Evolutionary conservation across 2,329 filamentous ascomycete genomes (phyloP), one percentile per base, ranked within the genome.

Genomic region (Clarireedia paspali): DNA sequence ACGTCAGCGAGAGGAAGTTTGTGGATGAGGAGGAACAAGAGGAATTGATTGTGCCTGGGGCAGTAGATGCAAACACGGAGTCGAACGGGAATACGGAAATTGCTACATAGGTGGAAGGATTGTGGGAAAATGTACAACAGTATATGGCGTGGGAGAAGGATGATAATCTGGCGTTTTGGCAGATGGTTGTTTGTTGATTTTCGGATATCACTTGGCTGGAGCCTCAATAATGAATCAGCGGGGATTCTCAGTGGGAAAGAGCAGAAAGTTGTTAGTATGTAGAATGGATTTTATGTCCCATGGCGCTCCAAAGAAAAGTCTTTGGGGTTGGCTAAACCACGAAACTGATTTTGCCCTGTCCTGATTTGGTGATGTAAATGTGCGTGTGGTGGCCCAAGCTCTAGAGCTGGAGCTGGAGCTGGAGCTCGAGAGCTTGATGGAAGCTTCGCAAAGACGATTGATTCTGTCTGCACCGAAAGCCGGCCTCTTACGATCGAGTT

Each of bases 1-100:
- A 95, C 70, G 84, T 95, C 50, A 95, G 90, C 67, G 89, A 96
- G 71, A 80, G 91, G 65, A 92, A 89, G 68, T 96, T 96, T 73
- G 84, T 92, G 50, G 84, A 89, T 57, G 85, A 89, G 48, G 75
- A 77, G 10, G 79, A 74, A 5, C 74, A 77, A 68, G 89, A 95
- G 72, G 68, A 70, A 51, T 58, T 70, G 42, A 68, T 70, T 59
- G 60, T 66, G 10, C 66, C 68, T 42, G 65, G 58, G n/a, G 49
- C 52, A 30, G 26, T 26, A 27, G 38, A 27, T 14, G 42, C 36
- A 30, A 56, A 50, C 39, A 36, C 38, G 58, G 58, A 51, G 57
- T 42, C 57, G 27, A 57, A 34, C 42, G 50, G 53, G 26, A 52
- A 55, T 30, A 45, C 59, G 30, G 64, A 65, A 49, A 52, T 66